Evolutionary conservation across 1,284 basidiomycete species (phyloP), one percentile per base, ranked within the genome.

Genomic region (Leucoagaricus sp.): DNA sequence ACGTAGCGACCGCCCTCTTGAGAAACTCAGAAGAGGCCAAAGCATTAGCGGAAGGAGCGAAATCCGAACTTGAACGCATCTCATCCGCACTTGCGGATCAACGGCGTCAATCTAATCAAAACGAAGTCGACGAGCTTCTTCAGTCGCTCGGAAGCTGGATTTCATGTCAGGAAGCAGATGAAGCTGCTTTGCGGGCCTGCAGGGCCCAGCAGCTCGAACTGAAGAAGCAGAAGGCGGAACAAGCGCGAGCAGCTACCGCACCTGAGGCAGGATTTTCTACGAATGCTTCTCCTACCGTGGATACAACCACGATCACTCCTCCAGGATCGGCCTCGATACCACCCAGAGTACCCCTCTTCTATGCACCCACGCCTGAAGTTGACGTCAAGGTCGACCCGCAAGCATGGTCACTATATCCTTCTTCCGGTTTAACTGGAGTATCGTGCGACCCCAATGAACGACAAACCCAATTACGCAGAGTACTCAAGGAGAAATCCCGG

Each of bases 301-400:
- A 4, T 48, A 6, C 29, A 6, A 19, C 31, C 6, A 19, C 15
- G 15, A n/a, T 4, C 15, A 6, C 25, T 13, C 19, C 31, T 23
- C 34, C 25, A 34, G 26, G 9, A 13, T 17, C 15, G 15, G 13
- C 33, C n/a, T 33, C 31, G n/a, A n/a, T 19, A 15, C 19, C 19
- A 38, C 17, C 21, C 17, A 49, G 25, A 17, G 31, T 25, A 3
- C 55, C 46, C 42, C 54, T 58, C 49, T 59, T 57, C 49, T 60
- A 55, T 52, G 46, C 50, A 34, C 57, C 60, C 51, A 65, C 58
- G 55, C 60, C 58, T 50, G 52, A 55, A n/a, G 48, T 56, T 13
- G 53, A 55, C n/a, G 19, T 55, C 46, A 55, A 55, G 36, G 46
- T 33, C 17, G 46, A 55, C 6, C 41, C 21, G 8, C 53, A 13